phyloP scores from a whole-genome alignment of 352 stramenopile species.

The Phytophthora cactorum region DNA sequence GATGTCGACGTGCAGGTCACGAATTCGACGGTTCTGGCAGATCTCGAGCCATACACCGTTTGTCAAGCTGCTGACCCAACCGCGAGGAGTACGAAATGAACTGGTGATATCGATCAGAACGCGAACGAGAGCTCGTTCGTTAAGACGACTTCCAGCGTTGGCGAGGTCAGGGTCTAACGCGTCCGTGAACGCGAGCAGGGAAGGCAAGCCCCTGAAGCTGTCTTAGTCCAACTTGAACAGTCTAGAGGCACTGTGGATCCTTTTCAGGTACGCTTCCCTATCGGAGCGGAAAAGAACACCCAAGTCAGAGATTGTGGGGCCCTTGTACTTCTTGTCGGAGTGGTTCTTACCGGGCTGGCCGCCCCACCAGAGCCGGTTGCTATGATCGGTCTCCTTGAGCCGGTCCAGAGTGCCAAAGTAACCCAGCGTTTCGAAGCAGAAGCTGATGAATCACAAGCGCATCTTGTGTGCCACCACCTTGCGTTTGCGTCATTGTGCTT shows the following conservation, averaged over 20 bases:
- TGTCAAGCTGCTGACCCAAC: neutral
- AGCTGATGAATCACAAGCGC: neutral
- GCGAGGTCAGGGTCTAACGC: neutral
- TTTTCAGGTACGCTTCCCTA: neutral
- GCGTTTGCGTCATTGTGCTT: neutral
- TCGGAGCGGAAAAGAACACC: neutral
- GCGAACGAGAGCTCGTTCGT: neutral
- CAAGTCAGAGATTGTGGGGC: neutral
- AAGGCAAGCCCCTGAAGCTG: neutral
- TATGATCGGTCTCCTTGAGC: neutral
- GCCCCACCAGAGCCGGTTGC: neutral
- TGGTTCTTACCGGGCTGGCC: neutral
- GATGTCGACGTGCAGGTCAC: neutral
- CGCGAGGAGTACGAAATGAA: neutral
- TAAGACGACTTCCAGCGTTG: neutral
- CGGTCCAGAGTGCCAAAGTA: too few relatives aligned
- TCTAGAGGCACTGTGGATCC: neutral
- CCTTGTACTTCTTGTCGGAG: neutral
- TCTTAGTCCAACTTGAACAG: neutral
- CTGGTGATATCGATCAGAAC: neutral
- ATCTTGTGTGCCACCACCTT: neutral
- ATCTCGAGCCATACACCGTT: neutral
- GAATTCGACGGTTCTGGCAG: neutral
- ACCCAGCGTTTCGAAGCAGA: neutral
- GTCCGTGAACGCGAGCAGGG: neutral